phyloP scores from a whole-genome alignment of 495 filamentous ascomycete genomes.

The Pseudoneurospora amorphoporcata region DNA sequence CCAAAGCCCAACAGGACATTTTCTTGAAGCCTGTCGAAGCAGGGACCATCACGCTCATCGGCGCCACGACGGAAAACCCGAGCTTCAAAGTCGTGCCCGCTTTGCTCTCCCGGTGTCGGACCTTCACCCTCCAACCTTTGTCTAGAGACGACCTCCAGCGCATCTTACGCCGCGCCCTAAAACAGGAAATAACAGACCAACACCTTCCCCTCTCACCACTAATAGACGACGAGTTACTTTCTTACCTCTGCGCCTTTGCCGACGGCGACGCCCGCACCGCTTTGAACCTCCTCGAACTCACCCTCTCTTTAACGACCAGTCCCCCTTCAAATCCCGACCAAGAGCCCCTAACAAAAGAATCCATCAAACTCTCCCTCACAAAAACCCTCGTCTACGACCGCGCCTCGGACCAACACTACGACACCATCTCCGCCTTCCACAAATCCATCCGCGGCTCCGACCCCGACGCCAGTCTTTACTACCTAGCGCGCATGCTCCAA shows the following conservation, averaged over 20 bases:
- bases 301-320: slow-evolving; percentile 39
- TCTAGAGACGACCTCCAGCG: slow-evolving; percentile 55
- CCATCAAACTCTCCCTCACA: slow-evolving; percentile 70
- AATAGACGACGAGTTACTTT: slow-evolving; percentile 65
- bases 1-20: slow-evolving; percentile 88
- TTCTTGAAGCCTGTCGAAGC: slow-evolving; percentile 89
- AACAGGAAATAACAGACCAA: slow-evolving; percentile 36
- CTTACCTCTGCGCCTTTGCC: slow-evolving; percentile 73
- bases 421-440: slow-evolving; percentile 94
- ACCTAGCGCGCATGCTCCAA: slow-evolving; percentile 91
- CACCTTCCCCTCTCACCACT: slow-evolving; percentile 36
- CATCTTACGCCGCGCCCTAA: slow-evolving; percentile 67
- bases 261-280: slow-evolving; percentile 90
- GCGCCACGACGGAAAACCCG: slow-evolving; percentile 94
- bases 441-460: slow-evolving; percentile 85
- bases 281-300: slow-evolving; percentile 83
- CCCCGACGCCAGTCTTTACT: slow-evolving; percentile 82
- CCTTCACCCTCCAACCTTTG: slow-evolving; percentile 73
- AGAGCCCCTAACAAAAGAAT: slow-evolving; percentile 43
- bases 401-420: slow-evolving; percentile 89
- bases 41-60: slow-evolving; percentile 83
- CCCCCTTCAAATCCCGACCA: slow-evolving; percentile 10
- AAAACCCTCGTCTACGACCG: slow-evolving; percentile 91
- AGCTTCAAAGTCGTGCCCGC: slow-evolving; percentile 89
- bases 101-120: slow-evolving; percentile 78